Evolutionary conservation across 2,329 filamentous ascomycete species (phyloP), one percentile per base, ranked within the genome.

Genomic region (Triangularia setosa): DNA sequence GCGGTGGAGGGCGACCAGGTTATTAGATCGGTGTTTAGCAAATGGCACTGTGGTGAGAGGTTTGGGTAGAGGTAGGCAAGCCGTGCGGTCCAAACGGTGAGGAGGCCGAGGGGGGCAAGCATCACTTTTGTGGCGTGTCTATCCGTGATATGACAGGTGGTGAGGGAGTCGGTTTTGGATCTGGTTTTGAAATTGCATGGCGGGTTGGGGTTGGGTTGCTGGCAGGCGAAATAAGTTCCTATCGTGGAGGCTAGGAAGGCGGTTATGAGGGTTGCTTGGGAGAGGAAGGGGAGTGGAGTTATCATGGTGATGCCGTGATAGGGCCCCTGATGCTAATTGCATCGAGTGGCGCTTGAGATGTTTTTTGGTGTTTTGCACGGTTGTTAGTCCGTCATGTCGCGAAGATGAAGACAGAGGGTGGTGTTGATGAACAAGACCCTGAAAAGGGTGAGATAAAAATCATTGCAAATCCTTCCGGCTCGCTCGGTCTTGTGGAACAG

Each of bases 1-100:
- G 69, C 65, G 1, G 77, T 79, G 16, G 72, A 65, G 11, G 69
- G 21, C 4, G 77, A 77, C 77, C 78, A 79, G 6, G 76, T 78
- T 28, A 78, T 63, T 11, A 76, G 66, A 28, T 68, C 48, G 0
- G 59, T 18, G 63, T 78, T 75, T 8, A 79, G 64, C 2, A 67
- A 65, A 58, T 77, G 77, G n/a, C 76, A 64, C 4, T 76, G 57
- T 24, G 52, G 61, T 11, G 75, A 72, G 12, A 71, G 60, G 33
- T 62, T 6, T 9, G 73, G 73, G 23, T 72, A 63, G 33, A 65
- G 21, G 24, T 61, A 65, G 8, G 67, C 66, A 2, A 74, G 67
- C 18, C 61, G 62, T 12, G 65, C 61, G 68, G 69, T 64, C 62
- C 72, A 58, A 61, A 72, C 53, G 56, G 66, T 62, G 9, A 75